Evolutionary conservation across 495 filamentous ascomycete species (phyloP).

Genomic region (Daldinia decipiens): DNA sequence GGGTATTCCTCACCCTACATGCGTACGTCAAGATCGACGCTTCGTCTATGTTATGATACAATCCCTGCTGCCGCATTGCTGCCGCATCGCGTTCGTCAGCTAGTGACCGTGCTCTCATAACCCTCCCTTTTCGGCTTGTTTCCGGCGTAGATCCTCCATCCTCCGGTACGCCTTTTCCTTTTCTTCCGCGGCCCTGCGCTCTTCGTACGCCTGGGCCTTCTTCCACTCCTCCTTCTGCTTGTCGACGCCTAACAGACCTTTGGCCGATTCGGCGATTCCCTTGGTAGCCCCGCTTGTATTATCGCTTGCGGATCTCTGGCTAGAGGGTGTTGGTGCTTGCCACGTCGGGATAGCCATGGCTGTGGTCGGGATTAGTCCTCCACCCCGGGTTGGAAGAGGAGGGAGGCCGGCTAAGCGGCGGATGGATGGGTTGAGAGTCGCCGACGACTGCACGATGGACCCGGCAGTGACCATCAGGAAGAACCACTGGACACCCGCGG

Average conservation of each 20-base stretch:
- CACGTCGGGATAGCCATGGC: slow-evolving; percentile 32
- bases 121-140: slow-evolving; percentile 23
- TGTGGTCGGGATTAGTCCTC: slow-evolving; percentile 3
- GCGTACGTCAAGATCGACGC: slow-evolving; percentile 48
- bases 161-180: slow-evolving; percentile 50
- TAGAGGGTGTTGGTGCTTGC: slow-evolving; percentile 44
- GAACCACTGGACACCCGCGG: slow-evolving; percentile 76
- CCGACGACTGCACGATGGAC: slow-evolving; percentile 65
- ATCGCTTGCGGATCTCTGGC: neutral
- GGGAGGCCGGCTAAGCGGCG: slow-evolving; percentile 61
- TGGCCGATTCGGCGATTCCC: slow-evolving; percentile 16
- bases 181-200: slow-evolving; percentile 57
- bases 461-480: slow-evolving; percentile 69
- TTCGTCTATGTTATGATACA: slow-evolving; percentile 34
- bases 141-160: slow-evolving; percentile 45
- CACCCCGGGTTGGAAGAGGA: slow-evolving; percentile 49
- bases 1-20: slow-evolving; percentile 19
- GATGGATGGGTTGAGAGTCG: slow-evolving; percentile 62
- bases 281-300: neutral
- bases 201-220: slow-evolving; percentile 58
- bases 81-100: slow-evolving; percentile 21
- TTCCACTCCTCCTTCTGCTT: slow-evolving; percentile 54
- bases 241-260: slow-evolving; percentile 38
- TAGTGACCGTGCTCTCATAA: slow-evolving; percentile 6
- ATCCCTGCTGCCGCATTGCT: slow-evolving; percentile 1